phyloP scores from a whole-genome alignment of 768 basidiomycete genomes.

The Leccinum disarticulatum region DNA sequence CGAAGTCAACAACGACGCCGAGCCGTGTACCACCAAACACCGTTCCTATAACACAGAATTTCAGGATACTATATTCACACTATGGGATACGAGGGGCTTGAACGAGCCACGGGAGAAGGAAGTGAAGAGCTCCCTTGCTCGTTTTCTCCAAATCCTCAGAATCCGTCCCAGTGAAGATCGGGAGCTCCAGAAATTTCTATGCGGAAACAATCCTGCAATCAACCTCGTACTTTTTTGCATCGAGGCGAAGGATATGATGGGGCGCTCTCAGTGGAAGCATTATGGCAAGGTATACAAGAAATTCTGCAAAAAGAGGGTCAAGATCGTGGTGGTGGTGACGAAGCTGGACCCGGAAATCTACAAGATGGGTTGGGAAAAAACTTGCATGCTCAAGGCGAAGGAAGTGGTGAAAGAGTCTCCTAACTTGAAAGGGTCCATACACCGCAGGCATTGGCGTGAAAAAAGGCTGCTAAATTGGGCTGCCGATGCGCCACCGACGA shows the following conservation, averaged over 20 bases:
- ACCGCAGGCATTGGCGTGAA: too few species aligned
- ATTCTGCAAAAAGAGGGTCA: conserved; percentile 12
- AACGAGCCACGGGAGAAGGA: conserved; percentile 8
- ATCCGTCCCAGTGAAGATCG: conserved; percentile 8
- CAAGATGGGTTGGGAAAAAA: conserved; percentile 1
- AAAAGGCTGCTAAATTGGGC: too few species aligned
- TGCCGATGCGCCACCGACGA: too few species aligned
- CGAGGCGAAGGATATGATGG: conserved; percentile 6
- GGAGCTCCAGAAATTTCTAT: conserved; percentile 12
- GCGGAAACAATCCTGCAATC: conserved; percentile 9
- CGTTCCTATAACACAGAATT: background rate
- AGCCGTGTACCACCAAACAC: conserved; percentile 2
- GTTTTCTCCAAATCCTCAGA: conserved; percentile 9
- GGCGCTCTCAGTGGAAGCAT: conserved; percentile 11
- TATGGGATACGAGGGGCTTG: conserved; percentile 18
- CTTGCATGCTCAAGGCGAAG: background rate
- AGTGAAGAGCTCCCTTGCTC: background rate
- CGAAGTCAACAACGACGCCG: conserved; percentile 6
- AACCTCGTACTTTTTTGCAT: conserved; percentile 15
- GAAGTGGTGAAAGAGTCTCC: conserved; percentile 1
- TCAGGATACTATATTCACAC: background rate
- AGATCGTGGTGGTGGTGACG: conserved; percentile 18
- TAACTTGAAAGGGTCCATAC: conserved; percentile 3
- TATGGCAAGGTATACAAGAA: conserved; percentile 12
- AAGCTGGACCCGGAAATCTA: conserved; percentile 2